Evolutionary conservation across 805 yeast genomes (phyloP).

Genomic region (Starmerella apis): DNA sequence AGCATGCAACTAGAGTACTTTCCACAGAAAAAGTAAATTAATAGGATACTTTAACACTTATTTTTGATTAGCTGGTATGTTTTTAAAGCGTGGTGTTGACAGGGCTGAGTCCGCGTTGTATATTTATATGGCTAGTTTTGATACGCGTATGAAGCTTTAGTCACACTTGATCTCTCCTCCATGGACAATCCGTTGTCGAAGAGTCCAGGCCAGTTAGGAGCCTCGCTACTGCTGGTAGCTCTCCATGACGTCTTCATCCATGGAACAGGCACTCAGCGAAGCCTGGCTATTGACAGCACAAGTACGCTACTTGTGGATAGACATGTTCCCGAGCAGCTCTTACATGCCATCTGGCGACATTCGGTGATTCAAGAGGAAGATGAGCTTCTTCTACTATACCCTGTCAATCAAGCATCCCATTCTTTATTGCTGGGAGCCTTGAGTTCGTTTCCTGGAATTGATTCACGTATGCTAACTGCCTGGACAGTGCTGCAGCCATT

Average conservation of each 20-base stretch:
- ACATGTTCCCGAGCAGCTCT: slow-evolving; percentile 29
- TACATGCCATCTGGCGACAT: slow-evolving; percentile 34
- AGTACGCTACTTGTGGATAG: slow-evolving; percentile 29
- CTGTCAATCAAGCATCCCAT: slow-evolving; percentile 28
- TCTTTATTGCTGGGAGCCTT: slow-evolving; percentile 30
- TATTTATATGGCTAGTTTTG: not conserved
- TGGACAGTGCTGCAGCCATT: slow-evolving; percentile 34
- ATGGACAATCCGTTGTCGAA: slow-evolving; percentile 32
- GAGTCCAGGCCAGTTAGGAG: slow-evolving; percentile 27
- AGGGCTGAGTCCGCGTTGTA: no score
- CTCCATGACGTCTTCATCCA: slow-evolving; percentile 30
- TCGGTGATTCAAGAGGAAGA: slow-evolving; percentile 35
- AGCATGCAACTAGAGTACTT: no score
- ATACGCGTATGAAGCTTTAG: slow-evolving; percentile 2
- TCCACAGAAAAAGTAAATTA: no score
- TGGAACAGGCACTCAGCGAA: slow-evolving; percentile 18
- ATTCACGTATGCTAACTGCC: slow-evolving; percentile 31
- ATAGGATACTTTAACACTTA: no score
- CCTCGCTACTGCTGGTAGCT: slow-evolving; percentile 31
- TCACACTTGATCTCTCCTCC: not conserved
- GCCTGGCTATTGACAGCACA: slow-evolving; percentile 29
- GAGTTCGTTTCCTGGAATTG: slow-evolving; percentile 31
- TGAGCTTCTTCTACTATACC: slow-evolving; percentile 32
- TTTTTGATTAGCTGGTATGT: no score
- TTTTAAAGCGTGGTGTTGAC: no score